Percentiles rank a stretch among this genome's conserved stretches.
These are phyloP conservation scores for Ziziphus jujuba DNA, from an alignment of 306 rosid species.

Conservation along the genomic window DNA sequence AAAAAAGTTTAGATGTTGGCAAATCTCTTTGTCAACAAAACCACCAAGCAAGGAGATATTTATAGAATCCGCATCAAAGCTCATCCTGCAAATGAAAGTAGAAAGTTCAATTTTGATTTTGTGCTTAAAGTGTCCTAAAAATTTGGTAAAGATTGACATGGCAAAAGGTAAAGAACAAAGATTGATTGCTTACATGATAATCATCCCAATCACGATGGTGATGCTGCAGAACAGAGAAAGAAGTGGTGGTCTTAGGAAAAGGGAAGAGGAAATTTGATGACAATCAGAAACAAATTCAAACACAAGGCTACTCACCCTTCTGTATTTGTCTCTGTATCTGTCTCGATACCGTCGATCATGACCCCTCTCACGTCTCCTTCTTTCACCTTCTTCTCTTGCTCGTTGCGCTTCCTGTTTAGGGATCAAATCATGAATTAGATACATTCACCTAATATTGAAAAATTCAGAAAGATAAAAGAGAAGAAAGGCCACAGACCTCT, in stretches of 20 bases:
- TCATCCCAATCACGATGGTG: slow-evolving; percentile 55
- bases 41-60: background rate
- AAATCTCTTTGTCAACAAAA: background rate
- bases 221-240: slow-evolving; percentile 40
- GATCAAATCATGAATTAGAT: slow-evolving; percentile 19
- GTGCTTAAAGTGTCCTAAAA: background rate
- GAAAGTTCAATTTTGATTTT: background rate
- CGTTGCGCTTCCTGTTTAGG: slow-evolving; percentile 82
- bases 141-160: background rate
- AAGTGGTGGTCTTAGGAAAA: background rate
- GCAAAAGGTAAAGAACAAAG: background rate
- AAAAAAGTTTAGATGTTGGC: background rate
- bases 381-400: slow-evolving; percentile 98
- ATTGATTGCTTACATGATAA: slow-evolving; percentile 56
- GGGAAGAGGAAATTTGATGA: background rate
- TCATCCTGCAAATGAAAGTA: slow-evolving; percentile 67
- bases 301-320: slow-evolving; percentile 49
- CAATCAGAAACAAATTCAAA: background rate
- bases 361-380: slow-evolving; percentile 77
- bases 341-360: slow-evolving; percentile 65
- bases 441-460: slow-evolving; percentile 8
- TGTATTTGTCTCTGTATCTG: slow-evolving; percentile 69
- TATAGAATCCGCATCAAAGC: slow-evolving; percentile 40
- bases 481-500: slow-evolving; percentile 50
- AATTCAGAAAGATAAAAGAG: slow-evolving; percentile 8